Percentiles rank a stretch among this genome's conserved stretches.
Evolutionary conservation across 345 rosid genomes (phyloP).

Genomic region (Ceriops zippeliana): DNA sequence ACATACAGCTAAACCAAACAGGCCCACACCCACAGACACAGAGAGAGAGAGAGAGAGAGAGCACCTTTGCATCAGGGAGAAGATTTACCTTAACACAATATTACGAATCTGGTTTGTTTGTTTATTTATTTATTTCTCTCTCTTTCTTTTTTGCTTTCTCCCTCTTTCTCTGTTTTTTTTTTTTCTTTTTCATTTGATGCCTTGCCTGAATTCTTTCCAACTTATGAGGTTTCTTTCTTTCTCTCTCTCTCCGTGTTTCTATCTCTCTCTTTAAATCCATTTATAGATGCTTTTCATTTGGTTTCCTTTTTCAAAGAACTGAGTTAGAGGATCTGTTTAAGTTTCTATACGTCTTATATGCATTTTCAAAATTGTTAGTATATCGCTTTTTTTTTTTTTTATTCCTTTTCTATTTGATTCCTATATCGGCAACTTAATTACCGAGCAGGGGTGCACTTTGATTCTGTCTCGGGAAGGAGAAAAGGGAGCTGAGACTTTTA

Average conservation of each 20-base stretch:
- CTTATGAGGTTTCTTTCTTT: background rate
- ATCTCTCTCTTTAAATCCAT: background rate
- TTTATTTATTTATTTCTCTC: constrained; percentile 5
- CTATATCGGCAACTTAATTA: constrained; percentile 19
- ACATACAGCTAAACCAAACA: constrained; percentile 14
- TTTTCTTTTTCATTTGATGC: background rate
- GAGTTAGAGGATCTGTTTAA: background rate
- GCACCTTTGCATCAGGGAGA: no score
- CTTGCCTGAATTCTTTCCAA: background rate
- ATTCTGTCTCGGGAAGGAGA: constrained; percentile 12
- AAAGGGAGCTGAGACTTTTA: background rate
- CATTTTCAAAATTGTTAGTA: background rate
- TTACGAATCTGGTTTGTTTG: background rate
- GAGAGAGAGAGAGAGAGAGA: no score
- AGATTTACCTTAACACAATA: no score
- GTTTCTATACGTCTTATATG: background rate
- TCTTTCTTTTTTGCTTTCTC: background rate
- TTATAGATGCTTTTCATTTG: background rate
- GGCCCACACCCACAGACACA: no score
- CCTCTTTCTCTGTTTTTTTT: background rate
- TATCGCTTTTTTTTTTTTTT: background rate
- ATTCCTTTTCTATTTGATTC: background rate
- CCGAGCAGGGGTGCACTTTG: constrained; percentile 14
- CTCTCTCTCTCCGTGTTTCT: background rate
- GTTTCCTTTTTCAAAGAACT: background rate